Conservation (phyloP, 2,329 filamentous ascomycete genomes). For the Apiospora arundinis region DNA sequence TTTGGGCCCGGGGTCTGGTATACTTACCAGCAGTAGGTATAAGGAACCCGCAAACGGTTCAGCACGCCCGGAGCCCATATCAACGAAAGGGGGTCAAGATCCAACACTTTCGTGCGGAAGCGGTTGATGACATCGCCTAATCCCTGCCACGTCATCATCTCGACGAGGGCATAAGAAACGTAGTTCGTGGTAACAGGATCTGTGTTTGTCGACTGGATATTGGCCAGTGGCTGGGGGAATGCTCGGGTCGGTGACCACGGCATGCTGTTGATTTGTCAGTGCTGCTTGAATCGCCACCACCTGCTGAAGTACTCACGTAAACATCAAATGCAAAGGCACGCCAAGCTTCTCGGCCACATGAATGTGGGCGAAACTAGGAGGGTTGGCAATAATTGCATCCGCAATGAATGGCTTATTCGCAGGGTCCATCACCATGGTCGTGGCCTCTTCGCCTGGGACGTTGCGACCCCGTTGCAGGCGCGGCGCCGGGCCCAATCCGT, state of each 20-base stretch:
- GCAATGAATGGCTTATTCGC: slow-evolving; percentile 40
- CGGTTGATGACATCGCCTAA: slow-evolving; percentile 90
- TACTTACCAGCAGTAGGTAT: slow-evolving; percentile 84
- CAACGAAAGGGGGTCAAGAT: slow-evolving; percentile 77
- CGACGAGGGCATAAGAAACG: slow-evolving; percentile 82
- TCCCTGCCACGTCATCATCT: slow-evolving; percentile 94
- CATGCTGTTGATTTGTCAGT: slow-evolving; percentile 57
- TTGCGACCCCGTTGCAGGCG: slow-evolving; percentile 44
- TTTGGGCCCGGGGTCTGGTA: no score
- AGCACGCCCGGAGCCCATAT: slow-evolving; percentile 85
- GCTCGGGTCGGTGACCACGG: slow-evolving; percentile 86
- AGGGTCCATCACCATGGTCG: slow-evolving; percentile 28
- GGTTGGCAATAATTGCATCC: slow-evolving; percentile 58
- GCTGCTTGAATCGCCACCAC: no score
- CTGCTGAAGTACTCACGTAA: slow-evolving; percentile 55
- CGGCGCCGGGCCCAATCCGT: slow-evolving; percentile 57
- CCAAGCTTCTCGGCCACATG: slow-evolving; percentile 70
- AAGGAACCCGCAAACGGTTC: slow-evolving; percentile 76
- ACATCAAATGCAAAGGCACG: slow-evolving; percentile 75
- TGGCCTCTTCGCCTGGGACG: slow-evolving; percentile 24
- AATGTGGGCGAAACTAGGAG: slow-evolving; percentile 69
- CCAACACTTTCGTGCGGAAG: slow-evolving; percentile 73
- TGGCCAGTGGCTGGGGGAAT: slow-evolving; percentile 86
- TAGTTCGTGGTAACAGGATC: slow-evolving; percentile 75
- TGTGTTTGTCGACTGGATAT: slow-evolving; percentile 72